Base-by-base conservation (phyloP, 441 rosid species). In the Erodium texanum region DNA sequence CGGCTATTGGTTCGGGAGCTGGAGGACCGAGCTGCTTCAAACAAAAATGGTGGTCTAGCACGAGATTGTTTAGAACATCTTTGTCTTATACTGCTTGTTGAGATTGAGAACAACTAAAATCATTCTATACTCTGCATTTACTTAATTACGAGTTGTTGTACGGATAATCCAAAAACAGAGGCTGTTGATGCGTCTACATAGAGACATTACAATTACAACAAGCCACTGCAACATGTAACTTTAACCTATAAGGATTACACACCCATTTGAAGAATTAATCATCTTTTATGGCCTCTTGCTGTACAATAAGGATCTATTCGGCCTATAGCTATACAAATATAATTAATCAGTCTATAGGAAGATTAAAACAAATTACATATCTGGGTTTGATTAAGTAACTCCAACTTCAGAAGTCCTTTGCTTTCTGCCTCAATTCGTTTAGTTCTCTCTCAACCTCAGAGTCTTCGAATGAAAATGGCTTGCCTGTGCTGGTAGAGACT, bases 371-470 rank as follows among this genome's bases (percentile, higher is more conserved):
- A 0, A 27, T 71, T 71, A 68, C 48, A 34, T 18, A 56, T 29
- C 22, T 59, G 34, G 56, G 68, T 32, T 61, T 24, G 24, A 64
- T 24, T 64, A 66, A 68, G 16, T 22, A 56, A 66, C 45, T 65
- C 15, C 7, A 0, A 61, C 18, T 66, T 82, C 68, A 87, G 62
- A 76, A 79, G 2, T 88, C 91, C 77, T 79, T 86, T 64, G 88
- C 75, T 78, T 75, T 85, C 74, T 70, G 86, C 74, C 89, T 81
- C 74, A 86, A 64, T 68, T 88, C 87, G 24, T 88, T 86, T 43
- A 88, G 86, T 77, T 88, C 87, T 74, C 73, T 85, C 82, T 88
- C 94, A 2, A 86, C 78, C 66, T 85, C 88, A 2, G 88, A 58
- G 71, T 86, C 90, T 66, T 79, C 81, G 45, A 77, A 78, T 0